Evolutionary conservation across 768 basidiomycete genomes (phyloP).

Genomic region (Suillus sp.): DNA sequence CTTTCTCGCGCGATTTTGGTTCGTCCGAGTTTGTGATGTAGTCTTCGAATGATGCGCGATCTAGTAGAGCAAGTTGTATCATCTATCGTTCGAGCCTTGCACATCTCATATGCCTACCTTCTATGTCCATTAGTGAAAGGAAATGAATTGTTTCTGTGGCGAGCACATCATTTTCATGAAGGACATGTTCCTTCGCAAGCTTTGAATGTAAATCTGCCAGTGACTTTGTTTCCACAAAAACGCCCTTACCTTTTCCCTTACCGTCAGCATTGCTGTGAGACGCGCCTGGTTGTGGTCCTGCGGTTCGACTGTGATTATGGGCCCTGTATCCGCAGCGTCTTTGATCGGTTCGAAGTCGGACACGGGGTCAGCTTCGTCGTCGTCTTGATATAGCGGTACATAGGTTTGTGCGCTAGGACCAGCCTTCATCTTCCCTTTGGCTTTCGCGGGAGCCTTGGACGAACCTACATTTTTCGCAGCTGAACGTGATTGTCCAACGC

Average conservation of each 20-base stretch:
- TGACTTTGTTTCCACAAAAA: background rate
- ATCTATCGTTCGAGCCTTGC: background rate
- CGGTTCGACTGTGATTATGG: conserved; percentile 4
- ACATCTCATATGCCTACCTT: background rate
- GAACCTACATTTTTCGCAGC: conserved; percentile 15
- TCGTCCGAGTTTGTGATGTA: conserved; percentile 2
- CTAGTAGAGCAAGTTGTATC: background rate
- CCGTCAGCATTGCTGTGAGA: background rate
- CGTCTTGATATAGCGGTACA: conserved; percentile 23
- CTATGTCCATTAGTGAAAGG: conserved; percentile 2
- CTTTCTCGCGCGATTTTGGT: background rate
- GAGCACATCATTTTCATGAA: background rate
- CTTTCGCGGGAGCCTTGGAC: conserved; percentile 14
- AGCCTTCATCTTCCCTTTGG: conserved; percentile 27
- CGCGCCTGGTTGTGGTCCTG: background rate
- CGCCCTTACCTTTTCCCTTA: conserved; percentile 4
- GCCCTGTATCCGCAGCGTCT: conserved; percentile 15
- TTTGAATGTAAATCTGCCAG: background rate
- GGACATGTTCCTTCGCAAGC: conserved; percentile 6
- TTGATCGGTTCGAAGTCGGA: conserved; percentile 21
- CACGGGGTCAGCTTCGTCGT: conserved; percentile 31
- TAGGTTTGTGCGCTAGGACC: background rate
- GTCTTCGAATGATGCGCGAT: background rate
- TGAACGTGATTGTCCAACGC: conserved; percentile 11
- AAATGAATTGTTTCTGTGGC: conserved; percentile 1